A percentile compares a stretch with the other conserved stretches of the same genome.
These are phyloP conservation scores for Antrodiella citrinella DNA, from an alignment of 768 basidiomycete species.

Conservation along the genomic window DNA sequence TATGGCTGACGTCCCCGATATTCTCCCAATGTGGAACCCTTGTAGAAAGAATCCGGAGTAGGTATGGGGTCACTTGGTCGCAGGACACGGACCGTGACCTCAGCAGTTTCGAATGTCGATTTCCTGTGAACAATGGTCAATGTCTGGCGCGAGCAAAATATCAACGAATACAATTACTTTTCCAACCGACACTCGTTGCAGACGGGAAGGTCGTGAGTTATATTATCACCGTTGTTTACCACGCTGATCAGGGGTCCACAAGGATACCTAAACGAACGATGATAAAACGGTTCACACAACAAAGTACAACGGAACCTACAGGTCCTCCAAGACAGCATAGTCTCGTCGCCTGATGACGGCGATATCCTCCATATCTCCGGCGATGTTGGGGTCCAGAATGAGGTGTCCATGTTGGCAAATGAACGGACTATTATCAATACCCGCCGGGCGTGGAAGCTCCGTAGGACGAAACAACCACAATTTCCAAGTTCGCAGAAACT, in stretches of 20 bases:
- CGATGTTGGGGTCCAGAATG: conserved; percentile 55
- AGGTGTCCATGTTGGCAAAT: conserved; percentile 63
- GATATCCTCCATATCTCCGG: conserved; percentile 50
- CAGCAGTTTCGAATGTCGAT: conserved; percentile 49
- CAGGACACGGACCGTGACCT: conserved; percentile 50
- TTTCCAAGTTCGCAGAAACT: conserved; percentile 62
- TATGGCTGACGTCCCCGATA: conserved; percentile 13
- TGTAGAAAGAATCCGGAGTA: conserved; percentile 20
- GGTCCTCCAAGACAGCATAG: conserved; percentile 51
- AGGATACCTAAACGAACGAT: conserved; percentile 38
- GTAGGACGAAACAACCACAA: conserved; percentile 58
- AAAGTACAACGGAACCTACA: conserved; percentile 36
- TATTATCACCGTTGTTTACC: conserved; percentile 28
- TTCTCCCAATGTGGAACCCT: conserved; percentile 16
- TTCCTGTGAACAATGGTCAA: conserved; percentile 28
- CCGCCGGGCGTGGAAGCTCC: conserved; percentile 48
- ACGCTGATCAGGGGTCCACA: conserved; percentile 47
- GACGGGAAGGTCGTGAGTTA: conserved; percentile 42
- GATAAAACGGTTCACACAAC: not conserved
- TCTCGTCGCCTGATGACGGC: conserved; percentile 52
- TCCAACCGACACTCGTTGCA: conserved; percentile 54
- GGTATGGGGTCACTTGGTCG: conserved; percentile 24
- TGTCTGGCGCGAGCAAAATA: conserved; percentile 2
- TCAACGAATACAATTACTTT: conserved; percentile 33
- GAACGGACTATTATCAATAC: conserved; percentile 52